These are phyloP conservation scores for Macrotyloma uniflorum DNA, from an alignment of 306 rosid species.

Conservation along the genomic window DNA sequence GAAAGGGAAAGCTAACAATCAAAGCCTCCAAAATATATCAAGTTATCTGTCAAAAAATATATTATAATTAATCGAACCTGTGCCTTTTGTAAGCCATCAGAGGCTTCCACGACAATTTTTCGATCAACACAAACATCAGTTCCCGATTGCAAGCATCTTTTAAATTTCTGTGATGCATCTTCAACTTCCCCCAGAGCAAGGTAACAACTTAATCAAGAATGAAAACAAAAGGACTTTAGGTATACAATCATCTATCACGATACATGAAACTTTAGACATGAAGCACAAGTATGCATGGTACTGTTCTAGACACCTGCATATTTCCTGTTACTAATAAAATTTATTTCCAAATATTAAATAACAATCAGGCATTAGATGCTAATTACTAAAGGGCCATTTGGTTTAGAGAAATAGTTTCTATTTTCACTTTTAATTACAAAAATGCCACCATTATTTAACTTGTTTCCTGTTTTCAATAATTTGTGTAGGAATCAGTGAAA, in stretches of 20 bases:
- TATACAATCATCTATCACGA: slow-evolving; percentile 24
- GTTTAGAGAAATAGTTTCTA: not conserved
- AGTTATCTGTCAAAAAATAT: slow-evolving; percentile 22
- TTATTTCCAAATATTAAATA: slow-evolving; percentile 14
- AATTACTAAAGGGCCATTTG: not conserved
- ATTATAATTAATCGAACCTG: slow-evolving; percentile 59
- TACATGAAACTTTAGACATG: slow-evolving; percentile 16
- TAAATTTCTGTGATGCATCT: slow-evolving; percentile 71
- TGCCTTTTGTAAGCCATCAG: slow-evolving; percentile 90
- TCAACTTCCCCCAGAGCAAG: slow-evolving; percentile 90
- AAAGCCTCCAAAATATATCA: slow-evolving; percentile 23
- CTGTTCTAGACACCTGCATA: not conserved
- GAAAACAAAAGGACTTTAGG: slow-evolving; percentile 35
- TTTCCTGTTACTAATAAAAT: slow-evolving; percentile 1
- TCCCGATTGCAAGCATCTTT: slow-evolving; percentile 82
- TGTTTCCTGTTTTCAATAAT: not conserved
- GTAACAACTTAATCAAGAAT: slow-evolving; percentile 66
- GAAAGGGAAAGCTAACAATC: slow-evolving; percentile 3
- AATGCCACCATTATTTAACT: not conserved
- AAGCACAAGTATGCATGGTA: not conserved
- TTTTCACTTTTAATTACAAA: not conserved
- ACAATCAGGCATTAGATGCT: slow-evolving; percentile 17
- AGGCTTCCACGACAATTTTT: slow-evolving; percentile 84
- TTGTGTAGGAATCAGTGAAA: not conserved
- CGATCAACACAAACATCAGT: slow-evolving; percentile 78